phyloP scores from a whole-genome alignment of 169 alveolate species.

The Eimeria brunetti region DNA sequence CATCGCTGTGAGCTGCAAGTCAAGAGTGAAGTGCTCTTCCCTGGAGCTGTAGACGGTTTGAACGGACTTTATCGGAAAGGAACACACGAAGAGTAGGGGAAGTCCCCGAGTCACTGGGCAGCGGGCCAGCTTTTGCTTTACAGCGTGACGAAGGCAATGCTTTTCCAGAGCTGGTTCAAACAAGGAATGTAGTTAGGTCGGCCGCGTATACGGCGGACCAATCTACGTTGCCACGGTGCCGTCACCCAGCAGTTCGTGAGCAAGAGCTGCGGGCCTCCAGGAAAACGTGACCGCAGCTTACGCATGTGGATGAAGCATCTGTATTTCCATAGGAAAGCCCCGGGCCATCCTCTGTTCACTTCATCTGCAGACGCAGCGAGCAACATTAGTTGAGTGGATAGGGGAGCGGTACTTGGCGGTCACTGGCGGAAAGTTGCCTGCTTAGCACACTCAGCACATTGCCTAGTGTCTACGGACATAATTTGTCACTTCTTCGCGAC shows the following conservation, averaged over 20 bases:
- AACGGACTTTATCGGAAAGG: not conserved
- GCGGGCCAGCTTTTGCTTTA: not conserved
- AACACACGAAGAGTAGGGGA: too few species aligned
- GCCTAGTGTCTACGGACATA: not conserved
- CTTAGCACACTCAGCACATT: not conserved
- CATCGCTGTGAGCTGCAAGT: too few species aligned
- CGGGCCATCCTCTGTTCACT: not conserved
- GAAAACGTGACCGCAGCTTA: not conserved
- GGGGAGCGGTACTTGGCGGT: not conserved
- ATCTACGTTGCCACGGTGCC: not conserved
- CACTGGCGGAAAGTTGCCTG: not conserved
- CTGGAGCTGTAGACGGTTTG: not conserved
- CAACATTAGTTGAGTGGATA: not conserved
- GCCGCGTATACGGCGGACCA: not conserved
- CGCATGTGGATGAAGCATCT: not conserved
- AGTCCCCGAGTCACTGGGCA: not conserved
- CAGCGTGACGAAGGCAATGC: not conserved
- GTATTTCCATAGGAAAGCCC: not conserved
- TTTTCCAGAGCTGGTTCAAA: not conserved
- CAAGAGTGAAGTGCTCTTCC: not conserved
- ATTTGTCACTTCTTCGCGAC: not conserved
- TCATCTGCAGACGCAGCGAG: not conserved
- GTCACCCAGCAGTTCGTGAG: not conserved
- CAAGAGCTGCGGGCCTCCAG: not conserved
- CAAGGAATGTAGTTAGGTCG: not conserved